Percentiles rank a stretch among this genome's conserved stretches.
phyloP scores from a whole-genome alignment of 2,329 filamentous ascomycete genomes.

The Fusarium multiceps region DNA sequence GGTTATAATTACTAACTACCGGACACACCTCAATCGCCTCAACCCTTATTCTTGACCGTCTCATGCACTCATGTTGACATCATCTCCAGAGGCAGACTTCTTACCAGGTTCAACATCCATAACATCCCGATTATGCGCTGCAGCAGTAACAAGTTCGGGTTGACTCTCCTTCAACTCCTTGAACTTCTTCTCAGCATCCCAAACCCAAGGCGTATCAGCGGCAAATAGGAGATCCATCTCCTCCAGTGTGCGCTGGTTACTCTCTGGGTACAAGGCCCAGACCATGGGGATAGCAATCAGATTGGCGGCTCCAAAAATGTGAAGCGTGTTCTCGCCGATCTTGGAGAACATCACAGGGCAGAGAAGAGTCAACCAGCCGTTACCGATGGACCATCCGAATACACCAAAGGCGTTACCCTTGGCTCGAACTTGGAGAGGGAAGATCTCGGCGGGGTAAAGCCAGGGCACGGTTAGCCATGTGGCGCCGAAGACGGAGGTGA shows the following conservation, averaged over 20 bases:
- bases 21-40: too few relatives aligned
- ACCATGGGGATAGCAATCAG: constrained; percentile 74
- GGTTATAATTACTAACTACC: too few relatives aligned
- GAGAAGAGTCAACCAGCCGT: constrained; percentile 69
- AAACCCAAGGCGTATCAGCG: constrained; percentile 72
- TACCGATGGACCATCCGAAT: constrained; percentile 80
- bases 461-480: constrained; percentile 66
- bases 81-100: constrained; percentile 14
- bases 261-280: constrained; percentile 80
- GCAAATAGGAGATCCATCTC: constrained; percentile 81
- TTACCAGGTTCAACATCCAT: constrained; percentile 18
- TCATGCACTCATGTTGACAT: constrained; percentile 10
- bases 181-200: constrained; percentile 76
- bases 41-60: accelerated
- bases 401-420: constrained; percentile 82
- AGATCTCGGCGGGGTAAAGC: constrained; percentile 79
- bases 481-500: constrained; percentile 55
- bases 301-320: constrained; percentile 78
- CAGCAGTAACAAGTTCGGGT: constrained; percentile 53
- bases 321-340: constrained; percentile 73
- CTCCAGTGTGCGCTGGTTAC: constrained; percentile 77
- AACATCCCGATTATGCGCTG: constrained; percentile 1
- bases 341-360: constrained; percentile 56
- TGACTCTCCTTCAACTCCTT: constrained; percentile 70
- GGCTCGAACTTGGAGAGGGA: constrained; percentile 75